phyloP scores from a whole-genome alignment of 2,329 filamentous ascomycete species.

The Pseudopithomyces chartarum region DNA sequence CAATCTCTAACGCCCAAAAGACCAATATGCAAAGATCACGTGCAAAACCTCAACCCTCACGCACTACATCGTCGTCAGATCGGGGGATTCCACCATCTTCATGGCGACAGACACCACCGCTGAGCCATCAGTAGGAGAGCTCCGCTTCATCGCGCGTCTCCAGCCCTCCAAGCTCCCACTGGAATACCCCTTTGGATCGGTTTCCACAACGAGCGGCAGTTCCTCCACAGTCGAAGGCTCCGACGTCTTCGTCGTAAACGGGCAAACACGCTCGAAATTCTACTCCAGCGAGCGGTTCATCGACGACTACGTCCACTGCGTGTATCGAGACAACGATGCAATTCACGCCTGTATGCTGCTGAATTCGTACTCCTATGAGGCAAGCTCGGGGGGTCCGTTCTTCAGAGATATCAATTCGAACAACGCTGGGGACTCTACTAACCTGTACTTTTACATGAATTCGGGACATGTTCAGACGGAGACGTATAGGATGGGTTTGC shows the following conservation, averaged over 20 bases:
- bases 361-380: slow-evolving; percentile 61
- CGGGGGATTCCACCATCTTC: slow-evolving; percentile 63
- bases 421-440: slow-evolving; percentile 62
- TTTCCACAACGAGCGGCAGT: slow-evolving; percentile 59
- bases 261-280: slow-evolving; percentile 71
- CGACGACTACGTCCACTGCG: slow-evolving; percentile 68
- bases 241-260: slow-evolving; percentile 60
- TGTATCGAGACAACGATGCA: slow-evolving; percentile 54
- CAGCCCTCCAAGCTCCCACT: slow-evolving; percentile 48
- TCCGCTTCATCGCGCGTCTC: slow-evolving; percentile 68
- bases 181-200: slow-evolving; percentile 47
- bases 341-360: slow-evolving; percentile 67
- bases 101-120: slow-evolving; percentile 64
- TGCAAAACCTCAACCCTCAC: slow-evolving; percentile 65
- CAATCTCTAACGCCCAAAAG: slow-evolving; percentile 10
- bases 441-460: slow-evolving; percentile 72
- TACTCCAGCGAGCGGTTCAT: slow-evolving; percentile 73
- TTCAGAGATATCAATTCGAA: slow-evolving; percentile 67
- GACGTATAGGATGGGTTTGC: slow-evolving; percentile 64
- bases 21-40: slow-evolving; percentile 64
- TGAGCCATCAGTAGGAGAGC: slow-evolving; percentile 52
- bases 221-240: slow-evolving; percentile 61
- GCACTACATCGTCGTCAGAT: slow-evolving; percentile 66
- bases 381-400: slow-evolving; percentile 69
- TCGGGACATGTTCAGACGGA: slow-evolving; percentile 65